Conservation (phyloP, 2,329 filamentous ascomycete species). For the Botrytis paeoniae region DNA sequence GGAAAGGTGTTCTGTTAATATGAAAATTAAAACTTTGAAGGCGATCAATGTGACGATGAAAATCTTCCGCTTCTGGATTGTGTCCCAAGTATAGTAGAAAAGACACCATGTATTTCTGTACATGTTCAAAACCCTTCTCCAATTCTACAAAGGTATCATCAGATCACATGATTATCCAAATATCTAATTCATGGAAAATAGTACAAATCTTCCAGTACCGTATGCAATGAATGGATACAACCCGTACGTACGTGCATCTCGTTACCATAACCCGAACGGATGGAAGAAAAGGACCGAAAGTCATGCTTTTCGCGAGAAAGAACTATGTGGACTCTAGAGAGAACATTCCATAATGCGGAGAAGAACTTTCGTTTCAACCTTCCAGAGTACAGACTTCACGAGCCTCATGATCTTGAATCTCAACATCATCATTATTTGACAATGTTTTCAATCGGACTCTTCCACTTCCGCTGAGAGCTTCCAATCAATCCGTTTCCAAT, state of each 20-base stretch:
- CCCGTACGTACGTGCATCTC: neutral
- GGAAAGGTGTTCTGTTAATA: neutral
- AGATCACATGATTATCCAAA: neutral
- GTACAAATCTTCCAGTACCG: neutral
- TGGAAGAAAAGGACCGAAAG: conserved; percentile 7
- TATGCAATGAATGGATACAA: neutral
- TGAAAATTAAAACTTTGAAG: neutral
- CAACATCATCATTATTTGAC: neutral
- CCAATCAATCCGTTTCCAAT: neutral
- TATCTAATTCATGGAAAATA: neutral
- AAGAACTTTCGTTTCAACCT: neutral
- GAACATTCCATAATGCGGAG: conserved; percentile 9
- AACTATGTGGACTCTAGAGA: neutral
- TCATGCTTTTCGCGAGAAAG: neutral
- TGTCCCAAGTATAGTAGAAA: neutral
- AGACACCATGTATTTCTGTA: neutral
- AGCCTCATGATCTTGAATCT: neutral
- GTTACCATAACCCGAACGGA: neutral
- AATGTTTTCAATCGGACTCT: neutral
- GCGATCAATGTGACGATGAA: neutral
- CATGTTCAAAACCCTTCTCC: neutral
- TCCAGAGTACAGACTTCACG: neutral
- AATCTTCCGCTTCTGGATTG: neutral
- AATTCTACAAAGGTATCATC: neutral
- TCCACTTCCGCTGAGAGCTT: neutral